Base-by-base conservation (phyloP, 371 early-diverging fungal genomes). In the Mucor racemosus region DNA sequence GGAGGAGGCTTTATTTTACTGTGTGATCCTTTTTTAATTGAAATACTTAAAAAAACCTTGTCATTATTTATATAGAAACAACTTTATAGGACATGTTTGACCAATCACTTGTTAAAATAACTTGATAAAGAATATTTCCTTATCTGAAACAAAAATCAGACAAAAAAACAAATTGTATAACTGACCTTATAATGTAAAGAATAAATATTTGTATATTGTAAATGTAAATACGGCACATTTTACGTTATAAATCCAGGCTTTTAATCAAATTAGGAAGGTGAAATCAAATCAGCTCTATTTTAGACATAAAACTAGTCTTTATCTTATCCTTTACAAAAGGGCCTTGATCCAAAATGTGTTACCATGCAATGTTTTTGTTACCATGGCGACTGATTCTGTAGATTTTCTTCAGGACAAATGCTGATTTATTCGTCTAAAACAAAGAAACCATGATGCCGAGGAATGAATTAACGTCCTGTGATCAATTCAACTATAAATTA, bases 121-220 rank as follows among this genome's bases (percentile, higher is more conserved):
- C 14, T 33, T 1, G 34, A 31, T 54, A 33, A 21, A 34, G 34
- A 33, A 14, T 33, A 33, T 7, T 26, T 54, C 17, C 54, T 54
- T 54, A 54, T 54, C 54, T 54, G 54, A 54, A 54, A 54, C 54
- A 54, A 33, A 26, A 11, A 34, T 26, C 54, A 54, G 14, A 54
- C 11, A 38, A 7, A 38, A 26, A 26, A 26, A 26, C 26, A 26
- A 26, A 26, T 26, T 26, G 26, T 26, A 26, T 26, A 26, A 26
- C 26, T 26, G 26, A 26, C 26, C 26, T 26, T 26, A 1, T 26
- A 26, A 26, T 26, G 26, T 26, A 26, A 26, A 1, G 26, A 26
- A 26, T 26, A 26, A 26, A 26, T 26, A 26, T 26, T 26, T 26
- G 26, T 26, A 26, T 26, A 26, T 26, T 26, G 26, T 26, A 1